These are phyloP conservation scores for Melanogaster broomeanus DNA, from an alignment of 768 basidiomycete genomes.

Conservation along the genomic window DNA sequence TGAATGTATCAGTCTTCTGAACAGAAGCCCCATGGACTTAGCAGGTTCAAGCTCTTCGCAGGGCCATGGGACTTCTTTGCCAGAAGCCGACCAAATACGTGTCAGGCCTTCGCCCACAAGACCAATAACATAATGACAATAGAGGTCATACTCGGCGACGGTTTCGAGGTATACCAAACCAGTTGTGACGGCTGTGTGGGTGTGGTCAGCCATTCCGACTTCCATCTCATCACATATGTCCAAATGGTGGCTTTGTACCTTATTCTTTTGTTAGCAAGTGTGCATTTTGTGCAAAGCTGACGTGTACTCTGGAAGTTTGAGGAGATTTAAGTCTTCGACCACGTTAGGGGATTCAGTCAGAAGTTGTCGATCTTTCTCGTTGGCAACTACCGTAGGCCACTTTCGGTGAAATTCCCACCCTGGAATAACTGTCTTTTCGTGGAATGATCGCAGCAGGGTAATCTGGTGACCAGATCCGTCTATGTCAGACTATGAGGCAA, in stretches of 20 bases:
- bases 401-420: slow-evolving; percentile 88
- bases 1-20: slow-evolving; percentile 98
- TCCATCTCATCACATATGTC: slow-evolving; percentile 89
- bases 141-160: slow-evolving; percentile 89
- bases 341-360: slow-evolving; percentile 82
- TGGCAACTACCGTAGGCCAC: no score
- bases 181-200: slow-evolving; percentile 72
- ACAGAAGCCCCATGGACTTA: slow-evolving; percentile 92
- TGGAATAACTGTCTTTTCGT: slow-evolving; percentile 72
- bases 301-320: slow-evolving; percentile 61
- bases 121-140: slow-evolving; percentile 98
- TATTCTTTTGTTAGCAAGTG: slow-evolving; percentile 8
- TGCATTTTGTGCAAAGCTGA: neutral
- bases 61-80: slow-evolving; percentile 76
- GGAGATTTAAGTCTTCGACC: slow-evolving; percentile 73
- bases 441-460: slow-evolving; percentile 81
- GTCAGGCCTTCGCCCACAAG: slow-evolving; percentile 96
- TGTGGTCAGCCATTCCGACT: slow-evolving; percentile 94
- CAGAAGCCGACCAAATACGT: slow-evolving; percentile 82
- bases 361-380: slow-evolving; percentile 86
- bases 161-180: slow-evolving; percentile 72
- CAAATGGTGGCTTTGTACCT: slow-evolving; percentile 81
- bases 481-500: no score
- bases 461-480: no score
- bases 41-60: slow-evolving; percentile 81